Conservation (phyloP, 129 eudicot species). For the Arctium lappa region DNA sequence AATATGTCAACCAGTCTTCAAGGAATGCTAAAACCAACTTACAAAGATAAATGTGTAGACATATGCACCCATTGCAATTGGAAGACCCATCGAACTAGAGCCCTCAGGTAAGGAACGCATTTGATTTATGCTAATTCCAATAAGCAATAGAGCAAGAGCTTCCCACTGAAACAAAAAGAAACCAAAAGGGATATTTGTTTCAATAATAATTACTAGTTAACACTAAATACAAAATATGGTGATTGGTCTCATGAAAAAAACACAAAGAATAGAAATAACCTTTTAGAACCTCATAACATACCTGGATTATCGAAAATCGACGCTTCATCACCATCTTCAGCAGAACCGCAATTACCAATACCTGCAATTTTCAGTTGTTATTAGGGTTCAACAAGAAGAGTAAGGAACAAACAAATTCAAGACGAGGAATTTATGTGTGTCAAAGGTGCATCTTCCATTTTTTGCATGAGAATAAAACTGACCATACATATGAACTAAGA, state of each 20-base stretch:
- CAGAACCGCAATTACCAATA: constrained; percentile 91
- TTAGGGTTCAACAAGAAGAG: neutral
- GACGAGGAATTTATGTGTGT: neutral
- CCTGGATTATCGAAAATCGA: constrained; percentile 93
- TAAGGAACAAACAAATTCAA: constrained; percentile 4
- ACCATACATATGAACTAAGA: neutral
- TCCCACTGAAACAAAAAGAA: constrained; percentile 73
- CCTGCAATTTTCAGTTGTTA: constrained; percentile 46
- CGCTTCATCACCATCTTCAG: constrained; percentile 86
- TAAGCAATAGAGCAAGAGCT: constrained; percentile 97
- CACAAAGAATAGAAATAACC: neutral
- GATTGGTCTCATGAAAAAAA: neutral
- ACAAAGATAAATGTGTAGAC: constrained; percentile 84
- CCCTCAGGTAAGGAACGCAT: constrained; percentile 92
- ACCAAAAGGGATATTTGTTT: constrained; percentile 1
- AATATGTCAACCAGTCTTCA: constrained; percentile 16
- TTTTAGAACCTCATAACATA: constrained; percentile 24
- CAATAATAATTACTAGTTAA: neutral
- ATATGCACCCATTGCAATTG: constrained; percentile 90
- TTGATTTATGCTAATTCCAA: constrained; percentile 92
- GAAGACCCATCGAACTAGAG: constrained; percentile 77
- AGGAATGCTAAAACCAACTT: constrained; percentile 40
- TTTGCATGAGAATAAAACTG: constrained; percentile 6
- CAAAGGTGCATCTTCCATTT: constrained; percentile 1
- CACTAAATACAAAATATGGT: neutral